These are phyloP conservation scores for Stephania yunnanensis DNA, from an alignment of 164 flowering plant genomes.

Conservation along the genomic window DNA sequence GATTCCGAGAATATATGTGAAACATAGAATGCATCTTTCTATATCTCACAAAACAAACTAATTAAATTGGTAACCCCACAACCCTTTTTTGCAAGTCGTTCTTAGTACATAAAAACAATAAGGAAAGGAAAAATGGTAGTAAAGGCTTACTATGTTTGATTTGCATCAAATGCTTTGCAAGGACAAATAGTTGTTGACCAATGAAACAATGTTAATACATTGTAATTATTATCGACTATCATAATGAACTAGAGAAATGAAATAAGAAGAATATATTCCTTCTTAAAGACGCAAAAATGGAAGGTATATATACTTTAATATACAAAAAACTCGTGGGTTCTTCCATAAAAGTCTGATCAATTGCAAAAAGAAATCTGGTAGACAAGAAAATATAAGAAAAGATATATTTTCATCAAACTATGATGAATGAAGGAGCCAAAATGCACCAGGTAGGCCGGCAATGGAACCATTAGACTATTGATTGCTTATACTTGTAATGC, in stretches of 20 bases:
- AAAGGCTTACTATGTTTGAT: neutral
- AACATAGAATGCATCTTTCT: neutral
- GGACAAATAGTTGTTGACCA: neutral
- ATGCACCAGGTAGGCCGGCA: neutral
- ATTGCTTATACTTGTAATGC: neutral
- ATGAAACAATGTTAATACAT: neutral
- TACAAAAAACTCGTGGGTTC: neutral
- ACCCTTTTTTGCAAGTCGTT: neutral
- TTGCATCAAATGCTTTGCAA: neutral
- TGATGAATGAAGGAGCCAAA: neutral
- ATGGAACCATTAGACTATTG: neutral
- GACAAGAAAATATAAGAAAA: neutral
- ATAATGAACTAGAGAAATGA: neutral
- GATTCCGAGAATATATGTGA: neutral
- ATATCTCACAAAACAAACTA: neutral
- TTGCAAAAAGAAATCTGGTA: neutral
- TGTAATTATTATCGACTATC: neutral
- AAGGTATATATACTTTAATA: neutral
- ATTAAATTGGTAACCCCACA: no score
- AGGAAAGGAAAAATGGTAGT: neutral
- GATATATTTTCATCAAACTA: neutral
- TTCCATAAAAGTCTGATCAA: neutral
- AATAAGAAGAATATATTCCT: neutral
- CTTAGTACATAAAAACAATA: no score
- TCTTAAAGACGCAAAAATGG: neutral